phyloP scores from a whole-genome alignment of 202 grass and related monocot genomes.

The Carex arenaria region DNA sequence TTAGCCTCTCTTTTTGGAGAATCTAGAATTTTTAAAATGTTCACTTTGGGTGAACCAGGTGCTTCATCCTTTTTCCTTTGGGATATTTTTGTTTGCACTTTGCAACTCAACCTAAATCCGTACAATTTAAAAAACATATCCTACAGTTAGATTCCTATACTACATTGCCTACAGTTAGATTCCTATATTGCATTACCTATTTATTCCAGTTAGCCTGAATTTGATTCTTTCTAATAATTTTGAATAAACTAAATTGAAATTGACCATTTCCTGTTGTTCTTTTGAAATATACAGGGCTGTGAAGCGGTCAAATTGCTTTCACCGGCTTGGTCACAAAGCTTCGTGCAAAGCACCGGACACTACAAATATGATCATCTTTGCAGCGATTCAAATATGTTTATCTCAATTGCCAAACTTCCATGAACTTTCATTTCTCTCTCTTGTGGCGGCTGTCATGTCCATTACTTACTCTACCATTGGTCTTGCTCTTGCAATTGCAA shows the following conservation, averaged over 20 bases:
- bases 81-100: constrained; percentile 14
- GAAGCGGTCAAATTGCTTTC: constrained; percentile 71
- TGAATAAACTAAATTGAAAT: background rate
- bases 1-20: constrained; percentile 3
- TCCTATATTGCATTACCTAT: background rate
- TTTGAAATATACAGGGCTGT: constrained; percentile 45
- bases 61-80: constrained; percentile 7
- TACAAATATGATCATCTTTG: constrained; percentile 73
- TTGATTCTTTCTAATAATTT: background rate
- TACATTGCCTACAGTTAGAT: background rate
- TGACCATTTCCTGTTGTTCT: background rate
- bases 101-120: background rate
- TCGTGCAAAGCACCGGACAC: constrained; percentile 40
- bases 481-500: constrained; percentile 79
- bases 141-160: background rate
- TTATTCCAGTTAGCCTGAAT: background rate
- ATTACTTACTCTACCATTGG: constrained; percentile 72
- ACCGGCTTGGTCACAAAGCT: constrained; percentile 42
- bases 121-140: background rate
- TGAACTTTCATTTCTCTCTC: constrained; percentile 89
- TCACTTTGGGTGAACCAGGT: constrained; percentile 23
- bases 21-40: constrained; percentile 7
- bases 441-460: constrained; percentile 87
- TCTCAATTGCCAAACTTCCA: constrained; percentile 92
- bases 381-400: constrained; percentile 56